phyloP scores from a whole-genome alignment of 2,329 filamentous ascomycete species.

The Chaetomiaceae sp. region DNA sequence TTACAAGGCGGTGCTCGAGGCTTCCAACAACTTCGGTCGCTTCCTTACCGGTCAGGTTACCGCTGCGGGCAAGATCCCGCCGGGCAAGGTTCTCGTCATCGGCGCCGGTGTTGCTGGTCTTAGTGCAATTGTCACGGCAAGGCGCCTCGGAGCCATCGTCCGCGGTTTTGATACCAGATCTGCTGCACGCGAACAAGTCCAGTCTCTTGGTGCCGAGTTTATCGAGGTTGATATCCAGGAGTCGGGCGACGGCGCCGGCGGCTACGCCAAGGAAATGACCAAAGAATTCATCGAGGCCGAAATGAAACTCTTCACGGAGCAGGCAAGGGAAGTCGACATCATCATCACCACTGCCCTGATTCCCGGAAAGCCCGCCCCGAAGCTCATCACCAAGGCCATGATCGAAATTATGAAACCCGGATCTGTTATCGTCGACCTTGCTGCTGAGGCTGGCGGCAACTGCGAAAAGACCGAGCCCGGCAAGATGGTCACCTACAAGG shows the following conservation, averaged over 20 bases:
- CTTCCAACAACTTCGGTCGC: slow-evolving; percentile 81
- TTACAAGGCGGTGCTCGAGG: slow-evolving; percentile 87
- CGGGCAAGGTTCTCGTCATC: slow-evolving; percentile 85
- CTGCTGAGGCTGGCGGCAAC: slow-evolving; percentile 83
- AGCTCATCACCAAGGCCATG: slow-evolving; percentile 76
- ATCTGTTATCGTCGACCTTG: slow-evolving; percentile 82
- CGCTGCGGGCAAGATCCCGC: slow-evolving; percentile 83
- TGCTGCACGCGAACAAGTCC: slow-evolving; percentile 83
- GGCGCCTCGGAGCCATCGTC: slow-evolving; percentile 82
- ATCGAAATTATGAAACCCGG: slow-evolving; percentile 84
- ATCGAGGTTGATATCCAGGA: slow-evolving; percentile 82
- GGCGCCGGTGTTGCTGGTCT: slow-evolving; percentile 85
- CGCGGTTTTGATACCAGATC: slow-evolving; percentile 86
- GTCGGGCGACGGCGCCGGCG: slow-evolving; percentile 77
- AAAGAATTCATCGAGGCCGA: slow-evolving; percentile 90
- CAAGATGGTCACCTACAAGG: slow-evolving; percentile 64
- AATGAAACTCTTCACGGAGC: slow-evolving; percentile 87
- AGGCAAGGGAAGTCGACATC: slow-evolving; percentile 83
- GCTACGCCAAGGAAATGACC: slow-evolving; percentile 91
- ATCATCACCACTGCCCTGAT: slow-evolving; percentile 92
- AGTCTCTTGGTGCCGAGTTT: slow-evolving; percentile 85
- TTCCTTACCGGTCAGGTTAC: slow-evolving; percentile 88
- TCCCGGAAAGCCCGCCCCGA: slow-evolving; percentile 76
- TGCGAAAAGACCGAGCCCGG: slow-evolving; percentile 77
- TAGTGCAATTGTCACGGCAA: slow-evolving; percentile 81